These are phyloP conservation scores for Phytophthora crassamura DNA, from an alignment of 352 stramenopile genomes.

Conservation along the genomic window DNA sequence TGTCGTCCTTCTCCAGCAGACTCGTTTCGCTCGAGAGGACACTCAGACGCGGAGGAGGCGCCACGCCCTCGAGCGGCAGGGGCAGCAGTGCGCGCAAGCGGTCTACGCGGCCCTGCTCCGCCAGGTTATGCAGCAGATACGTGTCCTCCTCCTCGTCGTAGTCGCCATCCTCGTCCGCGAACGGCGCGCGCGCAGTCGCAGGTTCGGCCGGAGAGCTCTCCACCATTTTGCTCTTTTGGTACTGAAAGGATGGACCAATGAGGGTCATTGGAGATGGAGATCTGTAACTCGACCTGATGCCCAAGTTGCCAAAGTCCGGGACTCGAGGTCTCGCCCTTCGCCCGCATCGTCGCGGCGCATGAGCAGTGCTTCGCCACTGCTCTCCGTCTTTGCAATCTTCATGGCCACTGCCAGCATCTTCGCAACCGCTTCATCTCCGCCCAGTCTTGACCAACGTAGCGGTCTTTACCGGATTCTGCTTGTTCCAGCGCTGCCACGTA, in stretches of 20 bases:
- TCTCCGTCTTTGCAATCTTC: too few species aligned
- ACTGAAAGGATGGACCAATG: conserved; percentile 9
- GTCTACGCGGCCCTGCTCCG: conserved; percentile 59
- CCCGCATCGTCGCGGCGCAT: too few species aligned
- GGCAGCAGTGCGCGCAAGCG: conserved; percentile 59
- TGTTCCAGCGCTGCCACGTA: too few species aligned
- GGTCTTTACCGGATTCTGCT: too few species aligned
- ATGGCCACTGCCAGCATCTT: too few species aligned
- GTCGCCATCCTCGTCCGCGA: conserved; percentile 45
- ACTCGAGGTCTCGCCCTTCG: too few species aligned
- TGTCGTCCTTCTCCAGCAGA: conserved; percentile 84
- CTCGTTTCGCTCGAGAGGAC: conserved; percentile 59
- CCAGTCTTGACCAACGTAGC: too few species aligned
- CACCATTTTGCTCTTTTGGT: conserved; percentile 1
- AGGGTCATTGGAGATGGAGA: background rate
- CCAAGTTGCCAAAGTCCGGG: too few species aligned
- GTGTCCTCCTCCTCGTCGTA: conserved; percentile 50
- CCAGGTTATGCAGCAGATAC: conserved; percentile 69
- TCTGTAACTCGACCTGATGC: too few species aligned
- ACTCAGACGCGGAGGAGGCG: conserved; percentile 32
- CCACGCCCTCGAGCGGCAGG: conserved; percentile 5
- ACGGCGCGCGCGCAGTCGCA: background rate
- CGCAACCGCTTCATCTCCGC: too few species aligned
- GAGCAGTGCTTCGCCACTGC: too few species aligned
- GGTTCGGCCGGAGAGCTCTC: conserved; percentile 2